A percentile compares a stretch with the other conserved stretches of the same genome.
Evolutionary conservation across 345 rosid species (phyloP).

Genomic region (Bruguiera sexangula): DNA sequence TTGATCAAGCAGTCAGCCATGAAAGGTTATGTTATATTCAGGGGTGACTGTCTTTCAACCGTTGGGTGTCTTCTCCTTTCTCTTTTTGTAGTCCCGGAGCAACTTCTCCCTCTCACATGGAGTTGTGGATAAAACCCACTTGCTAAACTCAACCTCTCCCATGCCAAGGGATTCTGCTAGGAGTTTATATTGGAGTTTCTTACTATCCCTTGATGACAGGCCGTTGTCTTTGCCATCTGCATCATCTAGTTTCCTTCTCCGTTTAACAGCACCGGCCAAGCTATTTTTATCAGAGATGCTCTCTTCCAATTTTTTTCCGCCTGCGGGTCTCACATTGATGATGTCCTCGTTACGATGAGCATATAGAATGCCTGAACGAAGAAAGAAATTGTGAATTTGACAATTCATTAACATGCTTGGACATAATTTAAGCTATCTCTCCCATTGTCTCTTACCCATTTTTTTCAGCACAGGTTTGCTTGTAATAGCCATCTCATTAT

Average conservation of each 20-base stretch:
- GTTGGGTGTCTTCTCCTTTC: slow-evolving; percentile 29
- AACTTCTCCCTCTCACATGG: slow-evolving; percentile 43
- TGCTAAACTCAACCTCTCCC: slow-evolving; percentile 68
- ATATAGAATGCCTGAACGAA: slow-evolving; percentile 58
- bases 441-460: slow-evolving; percentile 42
- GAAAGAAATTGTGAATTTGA: too few species aligned
- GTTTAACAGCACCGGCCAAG: slow-evolving; percentile 9
- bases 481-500: slow-evolving; percentile 16
- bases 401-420: too few species aligned
- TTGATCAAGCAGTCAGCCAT: too few species aligned
- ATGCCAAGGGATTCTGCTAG: slow-evolving; percentile 62
- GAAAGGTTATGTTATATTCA: too few species aligned
- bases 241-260: slow-evolving; percentile 18
- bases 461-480: slow-evolving; percentile 47
- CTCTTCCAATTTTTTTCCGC: slow-evolving; percentile 10
- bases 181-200: slow-evolving; percentile 44
- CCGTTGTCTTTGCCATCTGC: slow-evolving; percentile 21
- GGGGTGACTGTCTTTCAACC: slow-evolving; percentile 13
- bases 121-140: slow-evolving; percentile 56
- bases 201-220: slow-evolving; percentile 31
- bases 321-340: slow-evolving; percentile 41
- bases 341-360: slow-evolving; percentile 81
- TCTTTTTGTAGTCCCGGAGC: slow-evolving; percentile 52
- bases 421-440: too few species aligned
- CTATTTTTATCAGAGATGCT: slow-evolving; percentile 18